Base-by-base conservation (phyloP, 805 yeast genomes). In the Candida boidinii region DNA sequence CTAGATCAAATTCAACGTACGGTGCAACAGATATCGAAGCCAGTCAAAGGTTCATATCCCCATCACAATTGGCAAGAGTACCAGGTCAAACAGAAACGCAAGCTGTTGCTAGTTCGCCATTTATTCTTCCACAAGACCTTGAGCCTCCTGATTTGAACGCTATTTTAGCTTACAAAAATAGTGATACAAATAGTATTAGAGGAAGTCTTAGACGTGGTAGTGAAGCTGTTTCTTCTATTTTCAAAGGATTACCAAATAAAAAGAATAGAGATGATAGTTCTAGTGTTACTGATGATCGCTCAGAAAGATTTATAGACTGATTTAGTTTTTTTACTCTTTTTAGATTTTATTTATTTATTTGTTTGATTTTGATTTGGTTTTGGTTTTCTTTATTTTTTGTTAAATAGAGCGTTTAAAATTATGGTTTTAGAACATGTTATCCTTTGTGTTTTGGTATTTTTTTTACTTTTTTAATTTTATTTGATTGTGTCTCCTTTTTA, bases 141-240 rank as follows among this genome's bases (percentile, higher is more conserved):
- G 63, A 57, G 36, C 56, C 62, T 4, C 64, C 64, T n/a, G 57
- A 52, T 30, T 36, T 51, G n/a, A 53, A 55, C 26, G 48, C 59
- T 6, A 53, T 59, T 26, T 46, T 54, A 36, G 54, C 49, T 29
- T 58, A 42, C 42, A 58, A 57, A 29, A 54, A 56, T 8, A 56
- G 54, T 38, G 57, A 53, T 36, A 40, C 53, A 5, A 42, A 46
- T 29, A 61, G 56, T 38, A 50, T 62, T 15, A 44, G 53, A 17
- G 64, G 68, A 3, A 57, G 66, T 12, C 38, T 64, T 5, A 55
- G 70, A 47, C 50, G 66, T 37, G 65, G 69, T 5, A 60, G 67
- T 35, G 67, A 64, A 26, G 60, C 65, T 12, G 59, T 66, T 14
- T 49, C 62, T 3, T 53, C 60, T 1, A 41, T 63, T 5, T 49